Percentiles rank a stretch among this genome's conserved stretches.
These are phyloP conservation scores for Candida ficus DNA, from an alignment of 805 yeast genomes.

Conservation along the genomic window DNA sequence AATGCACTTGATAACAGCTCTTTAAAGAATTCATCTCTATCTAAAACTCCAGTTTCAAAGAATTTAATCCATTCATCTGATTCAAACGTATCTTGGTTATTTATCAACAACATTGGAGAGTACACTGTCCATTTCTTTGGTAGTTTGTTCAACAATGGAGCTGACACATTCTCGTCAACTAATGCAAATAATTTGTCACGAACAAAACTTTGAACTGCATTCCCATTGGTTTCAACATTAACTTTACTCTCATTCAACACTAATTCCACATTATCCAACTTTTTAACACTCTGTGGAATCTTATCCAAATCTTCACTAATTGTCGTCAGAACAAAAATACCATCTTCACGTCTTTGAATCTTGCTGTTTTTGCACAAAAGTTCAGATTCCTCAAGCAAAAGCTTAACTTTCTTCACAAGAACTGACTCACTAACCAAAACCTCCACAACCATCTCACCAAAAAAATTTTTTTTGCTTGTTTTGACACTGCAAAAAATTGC, in stretches of 20 bases:
- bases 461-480: background rate
- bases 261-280: background rate
- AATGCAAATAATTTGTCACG: background rate
- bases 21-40: constrained; percentile 14
- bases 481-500: no score
- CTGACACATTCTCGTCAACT: background rate
- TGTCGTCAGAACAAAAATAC: background rate
- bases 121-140: constrained; percentile 61
- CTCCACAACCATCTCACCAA: background rate
- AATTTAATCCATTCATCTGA: constrained; percentile 29
- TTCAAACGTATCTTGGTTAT: constrained; percentile 44
- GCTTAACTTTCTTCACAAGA: constrained; percentile 4
- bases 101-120: constrained; percentile 61
- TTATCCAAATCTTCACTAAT: background rate
- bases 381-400: background rate
- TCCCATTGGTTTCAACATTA: no score
- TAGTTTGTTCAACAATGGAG: constrained; percentile 8
- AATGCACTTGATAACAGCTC: constrained; percentile 20
- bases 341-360: background rate
- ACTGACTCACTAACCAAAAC: background rate
- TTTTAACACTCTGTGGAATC: background rate
- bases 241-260: background rate
- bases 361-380: constrained; percentile 1
- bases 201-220: background rate
- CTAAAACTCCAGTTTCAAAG: constrained; percentile 9